Evolutionary conservation across 805 yeast species (phyloP).

Genomic region (Starmerella floricola): DNA sequence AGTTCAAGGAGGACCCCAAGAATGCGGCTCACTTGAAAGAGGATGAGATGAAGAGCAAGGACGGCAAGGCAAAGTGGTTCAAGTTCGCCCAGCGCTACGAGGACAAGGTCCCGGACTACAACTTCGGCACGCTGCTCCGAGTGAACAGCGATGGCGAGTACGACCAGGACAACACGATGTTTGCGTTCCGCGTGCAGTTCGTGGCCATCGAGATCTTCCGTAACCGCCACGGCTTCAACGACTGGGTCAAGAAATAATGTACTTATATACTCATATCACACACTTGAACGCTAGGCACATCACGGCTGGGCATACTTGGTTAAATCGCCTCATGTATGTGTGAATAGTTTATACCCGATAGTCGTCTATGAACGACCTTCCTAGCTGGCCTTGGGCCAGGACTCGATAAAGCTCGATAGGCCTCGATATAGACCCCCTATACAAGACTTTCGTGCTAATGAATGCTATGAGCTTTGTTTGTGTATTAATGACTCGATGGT

Average conservation of each 20-base stretch:
- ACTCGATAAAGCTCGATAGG: too few relatives aligned
- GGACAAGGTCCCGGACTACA: conserved; percentile 69
- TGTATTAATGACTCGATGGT: background rate
- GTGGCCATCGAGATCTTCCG: conserved; percentile 90
- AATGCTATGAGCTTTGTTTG: background rate
- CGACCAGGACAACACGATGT: conserved; percentile 69
- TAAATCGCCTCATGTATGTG: too few relatives aligned
- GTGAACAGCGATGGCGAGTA: conserved; percentile 61
- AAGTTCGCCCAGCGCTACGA: conserved; percentile 71
- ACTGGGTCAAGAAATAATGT: conserved; percentile 47
- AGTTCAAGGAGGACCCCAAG: conserved; percentile 47
- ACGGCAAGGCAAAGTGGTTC: conserved; percentile 88
- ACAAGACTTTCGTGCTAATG: too few relatives aligned
- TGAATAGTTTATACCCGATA: too few relatives aligned
- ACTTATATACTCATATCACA: too few relatives aligned
- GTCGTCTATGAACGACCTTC: too few relatives aligned
- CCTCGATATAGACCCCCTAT: too few relatives aligned
- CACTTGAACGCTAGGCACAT: too few relatives aligned
- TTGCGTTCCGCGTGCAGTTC: conserved; percentile 86
- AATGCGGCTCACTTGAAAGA: conserved; percentile 52
- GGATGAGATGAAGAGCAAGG: conserved; percentile 65
- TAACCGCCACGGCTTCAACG: conserved; percentile 80
- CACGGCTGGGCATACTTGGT: too few relatives aligned
- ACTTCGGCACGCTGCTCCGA: conserved; percentile 89
- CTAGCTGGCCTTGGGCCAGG: too few relatives aligned